Evolutionary conservation across 345 rosid species (phyloP).

Genomic region (Trapa incisa): DNA sequence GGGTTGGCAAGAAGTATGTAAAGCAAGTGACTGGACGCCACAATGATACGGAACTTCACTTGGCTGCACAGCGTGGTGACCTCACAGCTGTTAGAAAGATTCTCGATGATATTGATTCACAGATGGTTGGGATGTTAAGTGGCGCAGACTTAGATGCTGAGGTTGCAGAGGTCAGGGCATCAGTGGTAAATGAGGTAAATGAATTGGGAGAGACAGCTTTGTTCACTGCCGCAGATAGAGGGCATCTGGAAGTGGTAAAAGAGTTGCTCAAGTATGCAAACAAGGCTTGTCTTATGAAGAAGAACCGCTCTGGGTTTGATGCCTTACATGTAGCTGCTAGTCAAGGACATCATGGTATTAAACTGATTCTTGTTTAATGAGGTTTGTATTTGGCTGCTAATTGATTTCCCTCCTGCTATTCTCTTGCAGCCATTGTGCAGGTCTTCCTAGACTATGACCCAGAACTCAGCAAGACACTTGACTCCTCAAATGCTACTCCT

Average conservation of each 20-base stretch:
- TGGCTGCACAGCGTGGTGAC: slow-evolving; percentile 17
- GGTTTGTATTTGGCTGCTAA: background rate
- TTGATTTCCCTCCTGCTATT: background rate
- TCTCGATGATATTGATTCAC: background rate
- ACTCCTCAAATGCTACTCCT: slow-evolving; percentile 24
- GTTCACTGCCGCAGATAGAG: background rate
- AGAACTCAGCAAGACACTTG: slow-evolving; percentile 11
- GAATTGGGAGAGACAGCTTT: slow-evolving; percentile 30
- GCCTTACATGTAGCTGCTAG: no score
- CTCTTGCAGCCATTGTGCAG: slow-evolving; percentile 45
- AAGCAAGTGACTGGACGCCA: slow-evolving; percentile 9
- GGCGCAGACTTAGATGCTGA: no score
- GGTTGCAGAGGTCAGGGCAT: no score
- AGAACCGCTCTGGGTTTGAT: no score
- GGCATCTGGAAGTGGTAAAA: no score
- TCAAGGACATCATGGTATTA: background rate
- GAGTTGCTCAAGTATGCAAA: no score
- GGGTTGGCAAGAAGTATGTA: slow-evolving; percentile 14
- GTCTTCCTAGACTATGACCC: slow-evolving; percentile 10
- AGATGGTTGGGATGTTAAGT: no score
- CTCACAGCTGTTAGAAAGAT: slow-evolving; percentile 10
- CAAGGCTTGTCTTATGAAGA: no score
- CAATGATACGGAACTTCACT: slow-evolving; percentile 11
- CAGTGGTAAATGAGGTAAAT: no score
- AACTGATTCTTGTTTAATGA: no score